Evolutionary conservation across 257 asterid genomes (phyloP), one percentile per base, ranked within the genome.

Genomic region (Solanum tarijense): DNA sequence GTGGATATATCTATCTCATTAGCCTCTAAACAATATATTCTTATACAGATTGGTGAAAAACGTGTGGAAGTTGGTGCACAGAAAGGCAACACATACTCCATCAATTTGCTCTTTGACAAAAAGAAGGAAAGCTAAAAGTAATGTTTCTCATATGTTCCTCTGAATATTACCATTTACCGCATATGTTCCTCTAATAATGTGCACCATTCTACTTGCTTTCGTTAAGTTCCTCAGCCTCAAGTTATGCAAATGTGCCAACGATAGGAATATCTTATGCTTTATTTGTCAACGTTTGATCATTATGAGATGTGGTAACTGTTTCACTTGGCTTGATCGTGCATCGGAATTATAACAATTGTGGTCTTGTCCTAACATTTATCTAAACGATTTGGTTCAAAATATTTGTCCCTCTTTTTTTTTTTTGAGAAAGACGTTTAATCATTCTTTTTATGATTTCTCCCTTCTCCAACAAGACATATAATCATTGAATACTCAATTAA

Each of bases 31-130:
- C 65, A 32, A 58, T 31, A 46, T 86, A 8, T 69, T 83, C 72
- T 87, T 83, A 58, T 85, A 86, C 83, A 96, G 99, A 90, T 96
- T 88, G 99, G 99, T 76, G 96, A 90, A 83, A 96, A 92, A 88
- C 93, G 98, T 35, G 93, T 96, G 69, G 95, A 92, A 87, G 97
- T 92, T 81, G 98, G 98, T 12, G 95, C 95, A 32, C 90, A 94
- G 91, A 94, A 93, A 85, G 96, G 98, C 88, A 93, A 95, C 91
- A 89, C 97, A 71, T 96, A 96, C 92, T 94, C 99, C 2, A 12
- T 96, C 92, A 78, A 92, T 88, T 92, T 96, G 91, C 98, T 96
- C 69, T 94, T 95, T 34, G 96, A 93, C 83, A 92, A 94, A 87
- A 92, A 90, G 90, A 94, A 94, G 91, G 91, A 87, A 85, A 27